Evolutionary conservation across 345 rosid genomes (phyloP), one percentile per base, ranked within the genome.

Genomic region (Iberis pinnata): DNA sequence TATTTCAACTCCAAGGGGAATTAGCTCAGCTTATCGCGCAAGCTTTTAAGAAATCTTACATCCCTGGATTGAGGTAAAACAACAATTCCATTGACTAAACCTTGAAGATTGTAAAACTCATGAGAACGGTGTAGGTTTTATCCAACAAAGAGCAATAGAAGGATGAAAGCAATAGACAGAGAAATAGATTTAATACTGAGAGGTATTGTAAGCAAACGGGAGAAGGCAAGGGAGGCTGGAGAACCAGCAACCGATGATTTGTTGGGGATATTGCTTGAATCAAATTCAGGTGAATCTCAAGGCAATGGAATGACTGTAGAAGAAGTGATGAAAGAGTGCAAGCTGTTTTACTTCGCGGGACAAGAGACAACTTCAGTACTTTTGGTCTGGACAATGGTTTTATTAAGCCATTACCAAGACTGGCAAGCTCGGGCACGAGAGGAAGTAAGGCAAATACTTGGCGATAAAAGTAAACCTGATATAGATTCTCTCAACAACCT

Each of bases 211-310:
- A 36, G 50, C 29, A 71, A 69, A 53, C 64, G 76, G 24, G 79
- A 73, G 57, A 72, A 62, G 16, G 68, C 73, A 2, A 57, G 63
- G 41, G 67, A 55, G 25, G 53, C 49, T 2, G 68, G 82, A 9
- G 72, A 73, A 58, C 60, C 37, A 7, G 42, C 22, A 0, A 70
- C 43, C 2, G 42, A 73, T 45, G 79, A 80, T 57, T 59, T 80
- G 36, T 27, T 80, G 53, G 81, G 79, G 20, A 12, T 76, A 53
- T 44, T 80, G 25, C 58, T 76, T 36, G 74, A 67, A 39, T 74
- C 81, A 2, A 79, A 65, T 54, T 39, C 56, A 12, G 49, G 15
- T 37, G 75, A 75, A 53, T 68, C 74, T 32, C 69, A 65, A 32
- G 72, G 72, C 19, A 37, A 56, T 17, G 74, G 78, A 42, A 61